A percentile compares a stretch with the other conserved stretches of the same genome.
phyloP scores from a whole-genome alignment of 148 eudicot genomes.

The Fagopyrum tataricum region DNA sequence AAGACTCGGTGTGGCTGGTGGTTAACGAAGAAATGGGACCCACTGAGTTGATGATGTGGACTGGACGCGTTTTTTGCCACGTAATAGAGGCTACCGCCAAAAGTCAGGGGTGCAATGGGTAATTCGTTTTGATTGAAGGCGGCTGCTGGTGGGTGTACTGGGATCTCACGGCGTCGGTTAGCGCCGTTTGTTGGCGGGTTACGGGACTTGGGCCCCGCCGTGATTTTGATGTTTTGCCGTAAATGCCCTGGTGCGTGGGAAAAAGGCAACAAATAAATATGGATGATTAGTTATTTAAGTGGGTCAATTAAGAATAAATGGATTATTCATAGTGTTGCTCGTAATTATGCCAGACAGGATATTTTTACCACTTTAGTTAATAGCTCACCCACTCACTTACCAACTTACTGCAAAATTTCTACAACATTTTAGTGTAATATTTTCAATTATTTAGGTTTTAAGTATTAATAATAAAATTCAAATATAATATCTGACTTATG shows the following conservation, averaged over 20 bases:
- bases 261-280: too few species aligned
- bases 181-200: not conserved
- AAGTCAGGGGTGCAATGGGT: not conserved
- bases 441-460: too few species aligned
- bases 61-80: not conserved
- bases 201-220: not conserved
- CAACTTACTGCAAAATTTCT: too few species aligned
- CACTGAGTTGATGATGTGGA: not conserved
- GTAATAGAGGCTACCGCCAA: not conserved
- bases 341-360: too few species aligned
- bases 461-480: too few species aligned
- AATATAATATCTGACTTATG: too few species aligned
- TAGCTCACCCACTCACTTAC: too few species aligned
- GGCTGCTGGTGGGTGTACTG: not conserved
- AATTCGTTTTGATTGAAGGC: not conserved
- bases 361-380: too few species aligned
- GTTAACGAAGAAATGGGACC: not conserved
- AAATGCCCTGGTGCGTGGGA: not conserved
- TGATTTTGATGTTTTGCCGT: not conserved
- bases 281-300: too few species aligned
- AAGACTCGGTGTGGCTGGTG: slow-evolving; percentile 5
- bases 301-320: too few species aligned
- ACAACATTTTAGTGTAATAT: too few species aligned
- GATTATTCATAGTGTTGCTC: too few species aligned
- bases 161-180: not conserved